Base-by-base conservation (phyloP, 106 monocot species). In the Dioscorea alata region DNA sequence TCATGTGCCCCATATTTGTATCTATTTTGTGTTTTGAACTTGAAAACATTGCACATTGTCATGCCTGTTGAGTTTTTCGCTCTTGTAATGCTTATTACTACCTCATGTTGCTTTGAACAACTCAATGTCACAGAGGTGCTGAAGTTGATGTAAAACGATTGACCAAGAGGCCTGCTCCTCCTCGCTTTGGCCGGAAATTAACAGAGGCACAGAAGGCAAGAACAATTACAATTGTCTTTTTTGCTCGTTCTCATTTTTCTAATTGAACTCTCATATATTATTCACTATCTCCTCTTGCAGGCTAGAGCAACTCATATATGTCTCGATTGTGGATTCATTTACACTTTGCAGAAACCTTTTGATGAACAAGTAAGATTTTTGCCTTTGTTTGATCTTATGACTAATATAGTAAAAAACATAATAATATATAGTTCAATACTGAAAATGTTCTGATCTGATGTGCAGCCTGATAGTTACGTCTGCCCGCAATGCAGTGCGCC, bases 241-340 rank as follows among this genome's bases (percentile, higher is more conserved):
- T 57, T 53, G 12, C 18, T n/a, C n/a, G n/a, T n/a, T n/a, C 28
- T 63, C 63, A 42, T 42, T 42, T 42, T 42, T 42, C 6, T 42
- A 12, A 18, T 5, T 54, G 54, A 54, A 54, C 2, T 18, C 54
- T 54, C 19, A 13, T 19, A 0, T 66, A 21, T 18, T 42, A 12
- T 66, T 21, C 15, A 0, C 60, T n/a, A n/a, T n/a, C n/a, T n/a
- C 33, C 71, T 48, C 14, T 70, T 89, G 62, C 84, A 97, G 96
- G 86, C 89, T 42, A 88, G 86, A 83, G 96, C 96, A 67, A 97
- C 96, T 59, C 96, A 97, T 62, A 97, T 97, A 63, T 97, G 96
- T 61, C 75, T 97, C 2, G 96, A 97, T 59, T 97, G 96, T 77
- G 96, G 96, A 70, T 97, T 80, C 64, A 97, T 97, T 24, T 97